phyloP scores from a whole-genome alignment of 208 protist species.

The Leishmania lainsoni region DNA sequence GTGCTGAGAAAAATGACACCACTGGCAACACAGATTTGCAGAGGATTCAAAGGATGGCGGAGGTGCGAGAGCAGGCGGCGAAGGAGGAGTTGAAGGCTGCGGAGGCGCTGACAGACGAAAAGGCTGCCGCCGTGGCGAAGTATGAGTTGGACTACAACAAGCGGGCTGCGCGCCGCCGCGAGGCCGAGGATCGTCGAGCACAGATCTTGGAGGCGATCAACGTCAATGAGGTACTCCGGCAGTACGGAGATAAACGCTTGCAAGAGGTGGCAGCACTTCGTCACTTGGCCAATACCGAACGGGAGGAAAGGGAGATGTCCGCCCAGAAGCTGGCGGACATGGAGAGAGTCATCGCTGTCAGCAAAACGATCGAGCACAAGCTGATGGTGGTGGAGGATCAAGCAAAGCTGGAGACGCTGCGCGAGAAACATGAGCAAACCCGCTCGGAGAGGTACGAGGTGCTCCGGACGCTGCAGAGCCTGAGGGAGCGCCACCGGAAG shows the following conservation, averaged over 20 bases:
- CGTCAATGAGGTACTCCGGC: slow-evolving; percentile 35
- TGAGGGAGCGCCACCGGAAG: slow-evolving; percentile 48
- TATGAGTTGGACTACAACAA: slow-evolving; percentile 23
- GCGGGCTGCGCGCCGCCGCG: slow-evolving; percentile 27
- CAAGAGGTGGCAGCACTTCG: slow-evolving; percentile 20
- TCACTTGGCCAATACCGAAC: slow-evolving; percentile 17
- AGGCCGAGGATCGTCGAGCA: slow-evolving; percentile 34
- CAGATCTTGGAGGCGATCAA: slow-evolving; percentile 37
- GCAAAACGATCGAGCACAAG: slow-evolving; percentile 34
- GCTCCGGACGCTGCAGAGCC: slow-evolving; percentile 8
- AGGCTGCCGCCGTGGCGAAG: slow-evolving; percentile 29
- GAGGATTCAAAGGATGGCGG: slow-evolving; percentile 27
- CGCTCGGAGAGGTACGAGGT: slow-evolving; percentile 22
- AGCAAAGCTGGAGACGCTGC: slow-evolving; percentile 40
- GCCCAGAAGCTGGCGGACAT: slow-evolving; percentile 41
- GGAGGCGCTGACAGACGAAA: slow-evolving; percentile 24
- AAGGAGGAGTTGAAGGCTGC: slow-evolving; percentile 25
- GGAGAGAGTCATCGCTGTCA: slow-evolving; percentile 40
- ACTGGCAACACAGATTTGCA: slow-evolving; percentile 30
- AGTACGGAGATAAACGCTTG: slow-evolving; percentile 24
- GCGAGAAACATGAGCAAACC: slow-evolving; percentile 44
- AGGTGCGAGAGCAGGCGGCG: slow-evolving; percentile 36
- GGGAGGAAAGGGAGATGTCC: slow-evolving; percentile 21
- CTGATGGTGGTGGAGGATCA: slow-evolving; percentile 30
- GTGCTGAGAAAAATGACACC: slow-evolving; percentile 5